phyloP scores from a whole-genome alignment of 1,284 basidiomycete species.

The Ceratobasidium sp. region DNA sequence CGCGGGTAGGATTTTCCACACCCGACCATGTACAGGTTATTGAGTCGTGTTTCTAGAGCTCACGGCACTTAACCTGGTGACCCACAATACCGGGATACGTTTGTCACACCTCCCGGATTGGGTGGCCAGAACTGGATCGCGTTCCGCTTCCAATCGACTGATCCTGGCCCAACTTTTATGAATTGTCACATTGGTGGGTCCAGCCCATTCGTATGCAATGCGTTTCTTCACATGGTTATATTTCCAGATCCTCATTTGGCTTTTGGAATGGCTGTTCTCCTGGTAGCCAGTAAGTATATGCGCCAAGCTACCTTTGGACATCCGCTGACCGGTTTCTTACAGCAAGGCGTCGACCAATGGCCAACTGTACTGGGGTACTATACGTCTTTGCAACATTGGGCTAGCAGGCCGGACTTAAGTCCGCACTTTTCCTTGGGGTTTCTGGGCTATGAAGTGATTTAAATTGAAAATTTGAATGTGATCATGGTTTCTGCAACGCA shows the following conservation, averaged over 20 bases:
- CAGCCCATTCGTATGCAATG: not conserved
- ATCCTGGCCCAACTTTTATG: conserved; percentile 24
- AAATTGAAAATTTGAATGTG: no score
- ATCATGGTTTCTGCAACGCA: no score
- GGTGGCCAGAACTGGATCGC: conserved; percentile 32
- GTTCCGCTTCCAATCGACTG: conserved; percentile 26
- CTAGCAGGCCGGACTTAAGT: no score
- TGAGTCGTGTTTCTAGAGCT: not conserved
- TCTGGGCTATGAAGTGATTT: no score
- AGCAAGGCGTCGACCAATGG: conserved; percentile 30
- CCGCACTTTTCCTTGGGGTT: no score
- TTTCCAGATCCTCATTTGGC: conserved; percentile 22
- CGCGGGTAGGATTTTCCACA: conserved; percentile 1
- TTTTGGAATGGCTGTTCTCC: conserved; percentile 23
- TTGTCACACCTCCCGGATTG: conserved; percentile 17
- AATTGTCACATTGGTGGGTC: conserved; percentile 26
- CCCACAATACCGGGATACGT: conserved; percentile 26
- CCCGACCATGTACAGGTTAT: not conserved
- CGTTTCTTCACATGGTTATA: not conserved
- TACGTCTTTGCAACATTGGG: conserved; percentile 1
- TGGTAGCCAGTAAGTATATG: not conserved
- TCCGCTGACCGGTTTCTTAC: not conserved
- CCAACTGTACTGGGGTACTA: not conserved
- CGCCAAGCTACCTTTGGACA: not conserved
- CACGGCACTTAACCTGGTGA: conserved; percentile 23